Conservation (phyloP, 2,329 filamentous ascomycete genomes). For the Biscogniauxia mediterranea region DNA sequence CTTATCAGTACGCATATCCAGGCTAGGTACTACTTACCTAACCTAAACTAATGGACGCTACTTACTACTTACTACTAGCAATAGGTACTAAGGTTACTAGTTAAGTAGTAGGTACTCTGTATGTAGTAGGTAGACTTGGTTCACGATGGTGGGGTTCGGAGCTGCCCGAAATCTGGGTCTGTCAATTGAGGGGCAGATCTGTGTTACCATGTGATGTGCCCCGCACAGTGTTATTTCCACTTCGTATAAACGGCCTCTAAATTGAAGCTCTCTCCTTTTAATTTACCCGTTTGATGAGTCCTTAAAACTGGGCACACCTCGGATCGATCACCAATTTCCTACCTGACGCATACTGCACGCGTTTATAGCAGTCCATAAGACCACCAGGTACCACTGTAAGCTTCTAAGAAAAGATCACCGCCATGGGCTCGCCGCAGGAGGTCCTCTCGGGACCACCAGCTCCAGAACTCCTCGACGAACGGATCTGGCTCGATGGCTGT, state of each 20-base stretch:
- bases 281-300: neutral
- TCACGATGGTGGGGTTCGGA: neutral
- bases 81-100: neutral
- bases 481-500: constrained; percentile 98
- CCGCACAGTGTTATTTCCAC: constrained; percentile 9
- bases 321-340: neutral
- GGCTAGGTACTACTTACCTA: neutral
- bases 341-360: neutral
- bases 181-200: neutral
- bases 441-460: constrained; percentile 39
- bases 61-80: too few relatives aligned
- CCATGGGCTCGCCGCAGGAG: constrained; percentile 26
- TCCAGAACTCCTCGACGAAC: constrained; percentile 59
- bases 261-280: neutral
- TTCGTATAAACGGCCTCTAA: constrained; percentile 1
- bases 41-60: neutral
- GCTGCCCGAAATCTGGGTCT: neutral
- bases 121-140: neutral
- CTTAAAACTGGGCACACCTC: neutral
- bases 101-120: neutral
- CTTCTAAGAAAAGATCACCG: neutral
- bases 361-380: neutral
- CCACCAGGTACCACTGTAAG: neutral
- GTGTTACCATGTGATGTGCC: neutral
- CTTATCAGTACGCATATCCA: too few relatives aligned